Evolutionary conservation across 345 rosid species (phyloP).

Genomic region (Populus pruinosa): DNA sequence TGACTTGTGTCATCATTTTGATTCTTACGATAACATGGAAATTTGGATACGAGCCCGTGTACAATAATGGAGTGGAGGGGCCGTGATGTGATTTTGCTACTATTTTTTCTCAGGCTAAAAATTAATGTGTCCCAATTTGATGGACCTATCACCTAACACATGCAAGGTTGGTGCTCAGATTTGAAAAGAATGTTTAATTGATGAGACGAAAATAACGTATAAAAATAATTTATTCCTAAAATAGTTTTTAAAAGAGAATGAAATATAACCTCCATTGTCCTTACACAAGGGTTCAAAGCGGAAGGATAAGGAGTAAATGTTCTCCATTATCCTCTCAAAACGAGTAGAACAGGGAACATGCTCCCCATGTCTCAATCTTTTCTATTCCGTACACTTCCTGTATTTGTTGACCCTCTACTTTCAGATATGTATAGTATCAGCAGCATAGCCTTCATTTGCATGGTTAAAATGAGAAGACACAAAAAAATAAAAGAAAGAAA

Average conservation of each 20-base stretch:
- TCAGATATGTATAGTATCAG: neutral
- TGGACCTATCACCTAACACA: neutral
- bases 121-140: neutral
- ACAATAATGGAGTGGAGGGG: slow-evolving; percentile 17
- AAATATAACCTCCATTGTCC: no score
- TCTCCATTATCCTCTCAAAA: no score
- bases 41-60: slow-evolving; percentile 2
- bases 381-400: neutral
- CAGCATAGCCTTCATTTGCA: neutral
- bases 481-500: neutral
- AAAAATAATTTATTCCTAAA: no score
- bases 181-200: no score
- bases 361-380: no score
- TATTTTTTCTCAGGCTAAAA: neutral
- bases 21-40: slow-evolving; percentile 12
- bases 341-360: no score
- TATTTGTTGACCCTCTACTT: neutral
- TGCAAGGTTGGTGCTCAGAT: no score
- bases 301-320: no score
- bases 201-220: no score
- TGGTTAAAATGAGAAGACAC: neutral
- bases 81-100: slow-evolving; percentile 20
- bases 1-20: neutral
- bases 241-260: no score
- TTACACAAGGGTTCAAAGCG: no score